phyloP scores from a whole-genome alignment of 2,329 filamentous ascomycete genomes.

The Ceratocystis ficicola region DNA sequence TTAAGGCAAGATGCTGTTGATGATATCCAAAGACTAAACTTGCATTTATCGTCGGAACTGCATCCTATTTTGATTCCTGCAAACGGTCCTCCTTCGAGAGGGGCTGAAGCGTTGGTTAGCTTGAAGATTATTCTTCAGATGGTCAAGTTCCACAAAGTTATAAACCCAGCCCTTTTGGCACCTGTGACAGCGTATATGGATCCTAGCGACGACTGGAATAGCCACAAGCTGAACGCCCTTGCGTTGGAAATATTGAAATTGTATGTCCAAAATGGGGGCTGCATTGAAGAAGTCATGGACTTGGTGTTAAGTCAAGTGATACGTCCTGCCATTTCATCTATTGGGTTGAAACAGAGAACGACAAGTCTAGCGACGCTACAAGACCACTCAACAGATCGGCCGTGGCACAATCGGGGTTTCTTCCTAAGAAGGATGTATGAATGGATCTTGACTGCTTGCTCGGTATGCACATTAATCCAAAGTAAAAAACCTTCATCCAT shows the following conservation, averaged over 20 bases:
- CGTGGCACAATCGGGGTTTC: slow-evolving; percentile 16
- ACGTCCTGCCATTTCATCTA: slow-evolving; percentile 3
- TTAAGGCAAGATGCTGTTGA: background rate
- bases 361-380: slow-evolving; percentile 10
- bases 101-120: background rate
- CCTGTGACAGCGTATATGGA: slow-evolving; percentile 2
- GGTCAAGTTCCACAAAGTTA: background rate
- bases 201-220: background rate
- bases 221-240: background rate
- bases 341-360: background rate
- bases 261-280: background rate
- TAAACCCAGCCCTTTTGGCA: background rate
- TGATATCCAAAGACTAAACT: background rate
- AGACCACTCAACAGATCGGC: slow-evolving; percentile 17
- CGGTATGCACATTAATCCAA: slow-evolving; percentile 6
- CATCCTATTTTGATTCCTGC: background rate
- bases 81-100: background rate
- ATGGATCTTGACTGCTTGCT: slow-evolving; percentile 21
- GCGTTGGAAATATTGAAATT: background rate
- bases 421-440: slow-evolving; percentile 15
- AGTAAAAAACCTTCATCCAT: background rate
- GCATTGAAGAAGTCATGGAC: slow-evolving; percentile 13
- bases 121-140: background rate
- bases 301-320: slow-evolving; percentile 6
- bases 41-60: background rate